phyloP scores from a whole-genome alignment of 1,139 yeast species.

The Saccharomyces hybrid region DNA sequence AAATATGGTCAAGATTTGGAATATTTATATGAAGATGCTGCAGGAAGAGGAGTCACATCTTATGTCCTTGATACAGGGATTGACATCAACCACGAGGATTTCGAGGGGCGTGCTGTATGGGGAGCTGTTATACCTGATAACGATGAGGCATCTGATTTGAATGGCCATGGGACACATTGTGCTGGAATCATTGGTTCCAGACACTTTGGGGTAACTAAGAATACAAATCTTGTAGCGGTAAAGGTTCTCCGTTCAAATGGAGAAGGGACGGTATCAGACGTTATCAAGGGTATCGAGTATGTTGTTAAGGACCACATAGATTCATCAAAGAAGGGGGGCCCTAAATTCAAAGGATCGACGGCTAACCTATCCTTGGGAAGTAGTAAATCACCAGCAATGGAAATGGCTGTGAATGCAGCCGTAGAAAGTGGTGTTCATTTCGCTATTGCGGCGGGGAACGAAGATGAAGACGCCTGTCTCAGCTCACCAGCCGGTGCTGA shows the following conservation, averaged over 20 bases:
- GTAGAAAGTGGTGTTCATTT: conserved; percentile 72
- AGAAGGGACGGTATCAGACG: conserved; percentile 75
- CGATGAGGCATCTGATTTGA: conserved; percentile 80
- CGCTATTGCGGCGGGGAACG: conserved; percentile 89
- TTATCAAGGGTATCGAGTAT: conserved; percentile 72
- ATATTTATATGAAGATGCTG: conserved; percentile 74
- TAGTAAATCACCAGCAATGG: conserved; percentile 73
- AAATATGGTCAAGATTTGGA: conserved; percentile 69
- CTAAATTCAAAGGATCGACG: conserved; percentile 75
- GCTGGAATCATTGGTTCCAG: conserved; percentile 81
- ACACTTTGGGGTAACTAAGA: conserved; percentile 72
- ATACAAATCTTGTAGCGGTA: conserved; percentile 67
- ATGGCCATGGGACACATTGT: conserved; percentile 87
- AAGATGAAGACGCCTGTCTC: conserved; percentile 75
- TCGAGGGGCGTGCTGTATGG: conserved; percentile 89
- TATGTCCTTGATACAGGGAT: conserved; percentile 88
- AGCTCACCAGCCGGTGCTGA: conserved; percentile 76
- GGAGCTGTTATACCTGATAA: conserved; percentile 84
- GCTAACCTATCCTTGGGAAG: conserved; percentile 91
- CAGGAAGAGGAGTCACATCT: conserved; percentile 91
- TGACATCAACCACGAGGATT: conserved; percentile 71
- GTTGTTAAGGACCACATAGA: conserved; percentile 40
- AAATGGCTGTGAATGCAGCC: conserved; percentile 77
- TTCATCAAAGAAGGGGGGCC: conserved; percentile 34
- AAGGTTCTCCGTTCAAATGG: conserved; percentile 73